Evolutionary conservation across 2,329 filamentous ascomycete genomes (phyloP), one percentile per base, ranked within the genome.

Genomic region (Cordyceps fumosorosea): DNA sequence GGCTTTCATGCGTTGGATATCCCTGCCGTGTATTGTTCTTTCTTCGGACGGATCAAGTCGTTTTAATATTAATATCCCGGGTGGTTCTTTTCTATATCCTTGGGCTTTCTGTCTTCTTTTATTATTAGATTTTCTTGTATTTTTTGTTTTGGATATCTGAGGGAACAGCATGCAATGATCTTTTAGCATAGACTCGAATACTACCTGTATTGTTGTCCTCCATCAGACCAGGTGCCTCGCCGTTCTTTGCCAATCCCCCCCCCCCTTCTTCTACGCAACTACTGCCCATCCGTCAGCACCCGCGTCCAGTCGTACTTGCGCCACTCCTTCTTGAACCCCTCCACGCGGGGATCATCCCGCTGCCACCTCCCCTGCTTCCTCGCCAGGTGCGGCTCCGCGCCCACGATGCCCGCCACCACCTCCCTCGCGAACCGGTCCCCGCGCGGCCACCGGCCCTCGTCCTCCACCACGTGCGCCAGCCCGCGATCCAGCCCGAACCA

Each of bases 401-500:
- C 93, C 58, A 98, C 76, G 86, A 99, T 98, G 2, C 93, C 95
- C 0, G 92, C 95, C 44, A 99, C 80, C 7, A 96, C 85, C 76
- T 98, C 95, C 60, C 95, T 81, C 2, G 95, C 95, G 73, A 99
- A 99, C 20, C 97, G 74, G 74, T 99, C 95, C 0, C 93, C 93
- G 68, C 83, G 85, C 0, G 96, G 96, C 95, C 95, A 99, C 56
- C 87, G 81, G 55, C 86, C 83, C 32, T 86, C 80, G 68, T 99
- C 90, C 75, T 99, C 95, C 0, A 99, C 90, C 10, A 99, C 81
- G 73, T 99, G 95, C 0, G 91, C 95, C 66, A 99, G 76, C 0
- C 95, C 95, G 2, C 95, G 95, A 71, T 99, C 93, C 1, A 99
- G 78, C 58, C 86, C 85, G 72, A 98, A 98, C 93, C 93, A 99